Percentiles rank a stretch among this genome's conserved stretches.
These are phyloP conservation scores for Zygosaccharomyces pseudobailii DNA, from an alignment of 1,139 yeast genomes.

Conservation along the genomic window DNA sequence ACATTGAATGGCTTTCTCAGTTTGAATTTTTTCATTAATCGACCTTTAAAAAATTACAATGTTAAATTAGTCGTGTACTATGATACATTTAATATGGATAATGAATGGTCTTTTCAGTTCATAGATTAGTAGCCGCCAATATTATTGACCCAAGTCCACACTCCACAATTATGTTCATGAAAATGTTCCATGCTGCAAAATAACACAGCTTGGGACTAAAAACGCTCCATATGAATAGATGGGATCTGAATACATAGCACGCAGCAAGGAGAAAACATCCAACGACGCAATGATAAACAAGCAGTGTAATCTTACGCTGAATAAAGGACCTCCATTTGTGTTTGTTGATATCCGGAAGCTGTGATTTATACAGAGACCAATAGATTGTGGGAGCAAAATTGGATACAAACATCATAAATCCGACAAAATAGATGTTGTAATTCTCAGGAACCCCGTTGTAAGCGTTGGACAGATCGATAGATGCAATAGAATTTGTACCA, in stretches of 20 bases:
- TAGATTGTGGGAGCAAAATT: constrained; percentile 83
- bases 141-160: constrained; percentile 21
- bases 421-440: constrained; percentile 70
- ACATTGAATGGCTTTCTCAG: neutral
- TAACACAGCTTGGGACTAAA: constrained; percentile 89
- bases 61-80: neutral
- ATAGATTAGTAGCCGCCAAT: neutral
- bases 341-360: constrained; percentile 40
- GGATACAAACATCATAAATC: constrained; percentile 69
- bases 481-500: constrained; percentile 85
- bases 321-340: constrained; percentile 29
- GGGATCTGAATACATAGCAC: constrained; percentile 72
- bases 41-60: neutral
- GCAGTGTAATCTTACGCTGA: constrained; percentile 16
- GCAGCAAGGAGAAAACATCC: constrained; percentile 61
- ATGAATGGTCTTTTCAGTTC: neutral
- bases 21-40: neutral
- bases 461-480: constrained; percentile 85
- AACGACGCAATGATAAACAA: constrained; percentile 53
- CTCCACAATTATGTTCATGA: constrained; percentile 39
- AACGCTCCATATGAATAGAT: constrained; percentile 94
- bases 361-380: constrained; percentile 61
- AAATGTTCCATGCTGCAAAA: constrained; percentile 68
- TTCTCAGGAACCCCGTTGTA: constrained; percentile 72
- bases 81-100: neutral